phyloP scores from a whole-genome alignment of 2,329 filamentous ascomycete genomes.

The Juglanconis oblonga region DNA sequence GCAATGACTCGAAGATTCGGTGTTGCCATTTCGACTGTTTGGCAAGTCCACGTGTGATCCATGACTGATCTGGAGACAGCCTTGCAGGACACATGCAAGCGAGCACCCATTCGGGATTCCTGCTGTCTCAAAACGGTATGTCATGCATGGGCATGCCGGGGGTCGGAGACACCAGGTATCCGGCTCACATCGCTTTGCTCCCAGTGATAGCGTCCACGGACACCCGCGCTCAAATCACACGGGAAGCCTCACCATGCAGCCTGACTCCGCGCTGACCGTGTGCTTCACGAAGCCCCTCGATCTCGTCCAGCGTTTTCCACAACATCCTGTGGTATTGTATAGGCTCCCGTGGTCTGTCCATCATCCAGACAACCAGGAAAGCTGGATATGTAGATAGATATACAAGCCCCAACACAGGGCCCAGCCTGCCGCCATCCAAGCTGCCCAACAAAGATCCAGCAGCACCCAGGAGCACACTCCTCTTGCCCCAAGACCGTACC shows the following conservation, averaged over 20 bases:
- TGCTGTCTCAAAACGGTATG: not conserved
- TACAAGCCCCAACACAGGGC: slow-evolving; percentile 10
- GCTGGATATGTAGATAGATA: slow-evolving; percentile 11
- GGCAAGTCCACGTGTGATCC: too few species aligned
- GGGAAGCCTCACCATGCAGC: not conserved
- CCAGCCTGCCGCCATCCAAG: not conserved
- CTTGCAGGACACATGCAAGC: not conserved
- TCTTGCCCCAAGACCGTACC: not conserved
- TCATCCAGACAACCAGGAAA: not conserved
- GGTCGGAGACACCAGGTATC: not conserved
- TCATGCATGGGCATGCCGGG: not conserved
- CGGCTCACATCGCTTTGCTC: not conserved
- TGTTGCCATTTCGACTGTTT: too few species aligned
- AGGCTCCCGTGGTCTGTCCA: not conserved
- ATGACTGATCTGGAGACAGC: not conserved
- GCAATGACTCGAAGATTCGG: too few species aligned
- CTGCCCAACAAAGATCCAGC: not conserved
- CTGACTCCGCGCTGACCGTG: too few species aligned
- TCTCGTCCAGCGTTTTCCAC: not conserved
- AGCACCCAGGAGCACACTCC: not conserved
- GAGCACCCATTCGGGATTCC: not conserved
- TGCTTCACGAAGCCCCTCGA: not conserved
- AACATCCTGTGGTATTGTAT: slow-evolving; percentile 1
- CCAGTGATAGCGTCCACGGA: not conserved
- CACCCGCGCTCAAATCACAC: not conserved